These are phyloP conservation scores for Crepidotus variabilis DNA, from an alignment of 768 basidiomycete species.

Conservation along the genomic window DNA sequence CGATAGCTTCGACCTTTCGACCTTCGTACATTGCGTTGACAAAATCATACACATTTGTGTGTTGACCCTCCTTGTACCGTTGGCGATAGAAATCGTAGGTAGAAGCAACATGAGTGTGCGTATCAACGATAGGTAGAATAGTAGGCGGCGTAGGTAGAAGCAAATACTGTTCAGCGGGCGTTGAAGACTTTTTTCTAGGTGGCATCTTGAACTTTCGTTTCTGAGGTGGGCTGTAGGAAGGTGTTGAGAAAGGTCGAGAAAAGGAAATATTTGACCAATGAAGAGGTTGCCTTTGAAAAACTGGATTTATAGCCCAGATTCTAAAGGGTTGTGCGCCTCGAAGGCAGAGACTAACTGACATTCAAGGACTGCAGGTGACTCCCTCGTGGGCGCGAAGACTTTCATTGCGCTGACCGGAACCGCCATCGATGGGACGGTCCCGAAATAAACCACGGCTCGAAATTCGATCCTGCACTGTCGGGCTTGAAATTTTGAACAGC, in stretches of 20 bases:
- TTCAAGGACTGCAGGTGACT: neutral
- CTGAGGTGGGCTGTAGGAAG: neutral
- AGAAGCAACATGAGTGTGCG: constrained; percentile 79
- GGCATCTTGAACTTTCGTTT: neutral
- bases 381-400: neutral
- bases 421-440: no score
- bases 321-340: neutral
- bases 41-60: constrained; percentile 63
- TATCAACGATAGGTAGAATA: constrained; percentile 59
- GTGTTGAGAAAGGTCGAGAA: neutral
- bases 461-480: no score
- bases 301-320: neutral
- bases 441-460: no score
- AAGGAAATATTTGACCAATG: neutral
- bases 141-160: constrained; percentile 34
- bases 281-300: neutral
- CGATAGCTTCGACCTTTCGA: constrained; percentile 58
- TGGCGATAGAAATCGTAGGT: constrained; percentile 62
- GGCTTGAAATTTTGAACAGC: no score
- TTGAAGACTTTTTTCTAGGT: constrained; percentile 8
- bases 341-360: neutral
- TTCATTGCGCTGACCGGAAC: neutral
- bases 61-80: constrained; percentile 57
- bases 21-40: constrained; percentile 56
- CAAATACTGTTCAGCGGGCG: constrained; percentile 32